Evolutionary conservation across 2,329 filamentous ascomycete genomes (phyloP).

Genomic region (Diaporthe vexans): DNA sequence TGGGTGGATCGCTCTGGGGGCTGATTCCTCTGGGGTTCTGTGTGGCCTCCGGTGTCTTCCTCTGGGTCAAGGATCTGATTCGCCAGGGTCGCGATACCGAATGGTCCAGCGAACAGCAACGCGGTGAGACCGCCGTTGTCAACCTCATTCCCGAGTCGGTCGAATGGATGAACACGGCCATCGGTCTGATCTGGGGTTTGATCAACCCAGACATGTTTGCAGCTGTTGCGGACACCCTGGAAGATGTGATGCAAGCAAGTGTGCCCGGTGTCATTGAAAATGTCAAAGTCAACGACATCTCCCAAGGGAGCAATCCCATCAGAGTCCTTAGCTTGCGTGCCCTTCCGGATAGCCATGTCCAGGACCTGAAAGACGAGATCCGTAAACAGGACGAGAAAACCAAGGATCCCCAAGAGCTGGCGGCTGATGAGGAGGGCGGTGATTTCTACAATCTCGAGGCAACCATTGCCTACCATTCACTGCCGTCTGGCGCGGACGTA

Average conservation of each 20-base stretch:
- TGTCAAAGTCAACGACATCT: slow-evolving; percentile 94
- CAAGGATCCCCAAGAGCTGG: slow-evolving; percentile 88
- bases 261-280: slow-evolving; percentile 93
- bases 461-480: slow-evolving; percentile 91
- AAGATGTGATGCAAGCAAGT: slow-evolving; percentile 96
- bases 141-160: slow-evolving; percentile 95
- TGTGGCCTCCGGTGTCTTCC: slow-evolving; percentile 82
- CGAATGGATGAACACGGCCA: slow-evolving; percentile 94
- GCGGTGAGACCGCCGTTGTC: slow-evolving; percentile 86
- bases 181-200: slow-evolving; percentile 88
- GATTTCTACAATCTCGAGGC: slow-evolving; percentile 95
- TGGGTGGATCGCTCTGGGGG: slow-evolving; percentile 83
- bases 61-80: slow-evolving; percentile 92
- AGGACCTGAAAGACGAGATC: slow-evolving; percentile 85
- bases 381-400: slow-evolving; percentile 83
- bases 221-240: slow-evolving; percentile 85
- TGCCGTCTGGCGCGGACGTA: slow-evolving; percentile 77
- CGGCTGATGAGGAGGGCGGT: slow-evolving; percentile 90
- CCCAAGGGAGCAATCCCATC: slow-evolving; percentile 91
- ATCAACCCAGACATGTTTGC: slow-evolving; percentile 96
- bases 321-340: slow-evolving; percentile 89
- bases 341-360: slow-evolving; percentile 84
- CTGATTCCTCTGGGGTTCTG: slow-evolving; percentile 81
- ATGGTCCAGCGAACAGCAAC: slow-evolving; percentile 88
- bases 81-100: slow-evolving; percentile 85